Evolutionary conservation across 768 basidiomycete genomes (phyloP), one percentile per base, ranked within the genome.

Genomic region (Hypholoma sublateritium): DNA sequence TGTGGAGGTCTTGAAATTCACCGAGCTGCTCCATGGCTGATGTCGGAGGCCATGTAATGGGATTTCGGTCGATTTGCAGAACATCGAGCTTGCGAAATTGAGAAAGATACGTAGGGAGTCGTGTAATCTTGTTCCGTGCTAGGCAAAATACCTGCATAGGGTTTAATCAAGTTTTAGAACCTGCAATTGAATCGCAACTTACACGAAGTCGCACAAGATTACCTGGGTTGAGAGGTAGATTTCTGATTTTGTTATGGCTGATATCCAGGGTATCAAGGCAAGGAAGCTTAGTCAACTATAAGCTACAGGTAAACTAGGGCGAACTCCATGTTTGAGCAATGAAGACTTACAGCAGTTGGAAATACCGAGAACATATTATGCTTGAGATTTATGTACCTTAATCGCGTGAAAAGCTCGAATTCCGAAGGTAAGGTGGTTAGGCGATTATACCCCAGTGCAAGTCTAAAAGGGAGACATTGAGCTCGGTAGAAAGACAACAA

Each of bases 261-360:
- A 99, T 81, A 70, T 99, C 97, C 60, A 99, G 76, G 57, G 95
- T 96, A 72, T 99, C 96, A 53, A 99, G 79, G 5, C 88, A 88
- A 3, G 88, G 85, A 76, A 98, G 86, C 16, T 84, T 75, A 44
- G 91, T 93, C 43, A 97, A 78, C 95, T 96, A 59, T 14, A 45
- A 46, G 44, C 24, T 22, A 8, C 13, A 67, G 39, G 62, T 28
- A 8, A 13, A 14, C 59, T 50, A 17, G 55, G 35, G 22, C 48
- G 48, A 42, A 13, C 43, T 60, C 28, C 28, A 32, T 32, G 22
- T 32, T 47, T 39, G 13, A 34, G 12, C 54, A 36, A 34, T 47
- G 54, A 57, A 48, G 39, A 81, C 92, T 64, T 67, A 98, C 95
- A 52, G 93, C 93, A 58, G 87, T 83, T 16, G 97, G 97, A 61